Evolutionary conservation across 108 stramenopile genomes (phyloP), one percentile per base, ranked within the genome.

Genomic region (Conticribra guillardii): DNA sequence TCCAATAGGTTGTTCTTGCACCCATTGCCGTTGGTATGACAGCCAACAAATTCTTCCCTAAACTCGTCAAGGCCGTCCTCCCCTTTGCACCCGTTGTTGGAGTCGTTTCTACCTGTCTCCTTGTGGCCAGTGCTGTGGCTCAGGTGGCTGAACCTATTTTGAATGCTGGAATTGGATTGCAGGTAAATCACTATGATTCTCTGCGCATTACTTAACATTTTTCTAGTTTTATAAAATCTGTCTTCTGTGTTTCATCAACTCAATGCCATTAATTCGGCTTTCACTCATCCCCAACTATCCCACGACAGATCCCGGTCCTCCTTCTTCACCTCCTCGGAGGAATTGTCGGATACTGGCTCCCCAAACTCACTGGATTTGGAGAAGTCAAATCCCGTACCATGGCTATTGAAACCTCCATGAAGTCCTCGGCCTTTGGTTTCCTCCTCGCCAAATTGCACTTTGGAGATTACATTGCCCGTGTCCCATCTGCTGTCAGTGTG

Each of bases 361-460:
- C 98, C 8, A 77, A 74, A 52, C 24, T 84, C 21, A 81, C 95
- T 63, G 95, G 95, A 58, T 97, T 97, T 78, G 87, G 84, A 15
- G 97, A 98, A 67, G 87, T 92, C 37, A 80, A 92, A 26, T 91
- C 86, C 60, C 94, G 98, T 55, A 98, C 98, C 68, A 97, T 98
- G 96, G 98, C 98, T 34, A 98, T 98, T 73, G 98, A 98, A 75
- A 97, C 97, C 0, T 91, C 96, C 66, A 98, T 97, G 96, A 98
- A 98, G 81, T 95, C 94, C 23, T 96, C 95, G 11, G 98, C 96
- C 7, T 98, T 98, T 71, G 98, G 97, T 9, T 98, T 97, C 82
- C 88, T 98, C 52, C 84, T 98, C 46, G 98, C 98, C 65, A 97
- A 97, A 73, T 90, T 98, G 63, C 98, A 98, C 79, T 97, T 98